phyloP scores from a whole-genome alignment of 2,329 filamentous ascomycete species.

The Stachybotrys chartarum region DNA sequence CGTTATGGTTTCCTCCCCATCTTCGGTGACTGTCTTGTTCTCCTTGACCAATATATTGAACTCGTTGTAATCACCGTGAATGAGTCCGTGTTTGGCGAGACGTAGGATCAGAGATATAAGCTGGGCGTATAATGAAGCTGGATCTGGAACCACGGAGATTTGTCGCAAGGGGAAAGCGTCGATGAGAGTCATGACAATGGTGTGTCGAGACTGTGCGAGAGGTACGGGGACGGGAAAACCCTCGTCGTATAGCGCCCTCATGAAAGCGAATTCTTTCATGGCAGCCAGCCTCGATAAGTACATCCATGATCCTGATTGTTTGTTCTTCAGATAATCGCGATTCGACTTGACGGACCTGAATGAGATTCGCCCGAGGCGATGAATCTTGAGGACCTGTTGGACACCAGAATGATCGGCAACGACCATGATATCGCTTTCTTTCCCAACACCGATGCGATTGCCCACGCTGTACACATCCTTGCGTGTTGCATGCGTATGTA shows the following conservation, averaged over 20 bases:
- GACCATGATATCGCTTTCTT: constrained; percentile 95
- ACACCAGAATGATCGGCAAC: constrained; percentile 72
- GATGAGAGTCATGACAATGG: constrained; percentile 90
- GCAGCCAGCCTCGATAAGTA: constrained; percentile 91
- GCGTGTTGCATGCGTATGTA: constrained; percentile 78
- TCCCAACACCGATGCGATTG: constrained; percentile 90
- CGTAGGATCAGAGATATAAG: constrained; percentile 80
- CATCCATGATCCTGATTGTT: constrained; percentile 85
- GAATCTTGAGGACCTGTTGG: constrained; percentile 88
- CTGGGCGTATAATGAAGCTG: constrained; percentile 82
- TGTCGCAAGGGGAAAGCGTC: constrained; percentile 89
- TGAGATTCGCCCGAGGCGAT: constrained; percentile 88
- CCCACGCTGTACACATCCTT: constrained; percentile 86
- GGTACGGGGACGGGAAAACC: constrained; percentile 88
- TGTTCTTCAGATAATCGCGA: constrained; percentile 85
- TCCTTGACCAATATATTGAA: constrained; percentile 97
- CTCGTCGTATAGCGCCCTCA: constrained; percentile 76
- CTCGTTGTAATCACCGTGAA: constrained; percentile 98
- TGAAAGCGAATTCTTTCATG: constrained; percentile 90
- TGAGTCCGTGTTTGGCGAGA: constrained; percentile 78
- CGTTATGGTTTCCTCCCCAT: constrained; percentile 33
- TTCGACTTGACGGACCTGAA: constrained; percentile 96
- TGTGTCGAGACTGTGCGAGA: constrained; percentile 84
- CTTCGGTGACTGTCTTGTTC: constrained; percentile 34
- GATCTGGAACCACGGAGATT: constrained; percentile 75